Percentiles rank a stretch among this genome's conserved stretches.
phyloP scores from a whole-genome alignment of 2,329 filamentous ascomycete genomes.

The Calonectria pseudoreteaudii region DNA sequence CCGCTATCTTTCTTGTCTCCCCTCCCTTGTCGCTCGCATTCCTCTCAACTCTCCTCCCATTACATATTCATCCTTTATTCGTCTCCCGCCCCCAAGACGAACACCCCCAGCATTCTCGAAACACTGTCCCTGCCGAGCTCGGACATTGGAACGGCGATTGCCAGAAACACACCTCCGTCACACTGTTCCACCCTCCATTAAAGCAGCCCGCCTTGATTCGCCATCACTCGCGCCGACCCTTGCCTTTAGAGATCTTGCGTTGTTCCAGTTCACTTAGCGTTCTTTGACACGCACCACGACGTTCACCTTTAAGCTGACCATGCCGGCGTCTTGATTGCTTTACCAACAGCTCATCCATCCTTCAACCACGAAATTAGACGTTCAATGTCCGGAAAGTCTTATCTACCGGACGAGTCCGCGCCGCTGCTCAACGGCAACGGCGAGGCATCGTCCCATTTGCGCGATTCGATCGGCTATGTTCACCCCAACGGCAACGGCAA shows the following conservation, averaged over 20 bases:
- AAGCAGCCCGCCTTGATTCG: not conserved
- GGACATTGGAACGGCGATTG: not conserved
- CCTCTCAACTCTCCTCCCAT: not conserved
- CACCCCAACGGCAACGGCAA: constrained; percentile 34
- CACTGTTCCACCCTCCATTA: not conserved
- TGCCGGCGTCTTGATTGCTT: constrained; percentile 41
- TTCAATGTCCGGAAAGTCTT: constrained; percentile 48
- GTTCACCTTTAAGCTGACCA: constrained; percentile 43
- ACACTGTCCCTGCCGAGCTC: constrained; percentile 2
- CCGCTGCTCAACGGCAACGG: constrained; percentile 57
- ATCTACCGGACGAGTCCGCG: constrained; percentile 51
- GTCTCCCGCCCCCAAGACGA: constrained; percentile 2
- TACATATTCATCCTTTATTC: constrained; percentile 5
- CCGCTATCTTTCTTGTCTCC: not conserved
- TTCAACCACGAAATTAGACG: constrained; percentile 44
- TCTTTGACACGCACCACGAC: not conserved
- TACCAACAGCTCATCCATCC: constrained; percentile 40
- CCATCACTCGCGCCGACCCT: not conserved
- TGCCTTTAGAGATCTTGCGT: not conserved
- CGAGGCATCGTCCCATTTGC: constrained; percentile 42
- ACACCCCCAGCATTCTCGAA: constrained; percentile 11
- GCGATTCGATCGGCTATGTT: constrained; percentile 28
- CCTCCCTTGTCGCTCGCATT: constrained; percentile 1
- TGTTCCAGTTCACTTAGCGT: not conserved
- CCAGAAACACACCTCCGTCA: not conserved